Conservation (phyloP, 169 alveolate genomes). For the Cryptosporidium viatorum region DNA sequence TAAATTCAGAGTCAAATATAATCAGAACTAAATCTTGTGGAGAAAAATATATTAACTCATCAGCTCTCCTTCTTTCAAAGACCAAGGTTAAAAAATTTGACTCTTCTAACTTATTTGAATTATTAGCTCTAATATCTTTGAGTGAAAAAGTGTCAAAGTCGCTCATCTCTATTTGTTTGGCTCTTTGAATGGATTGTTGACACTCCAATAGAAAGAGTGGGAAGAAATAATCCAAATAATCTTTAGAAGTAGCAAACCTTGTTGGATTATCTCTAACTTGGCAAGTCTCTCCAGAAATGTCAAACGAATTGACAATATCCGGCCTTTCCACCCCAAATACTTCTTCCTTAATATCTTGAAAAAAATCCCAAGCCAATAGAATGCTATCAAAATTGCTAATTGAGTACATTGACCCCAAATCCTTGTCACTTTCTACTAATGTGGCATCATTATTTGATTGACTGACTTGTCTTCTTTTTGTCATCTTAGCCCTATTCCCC, state of each 20-base stretch:
- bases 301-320: conserved; percentile 15
- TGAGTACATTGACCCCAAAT: conserved; percentile 22
- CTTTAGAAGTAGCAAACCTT: conserved; percentile 22
- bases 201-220: conserved; percentile 65
- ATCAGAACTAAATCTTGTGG: conserved; percentile 60
- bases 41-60: conserved; percentile 26
- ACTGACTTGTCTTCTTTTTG: not conserved
- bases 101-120: conserved; percentile 5
- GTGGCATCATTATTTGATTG: not conserved
- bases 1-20: conserved; percentile 23
- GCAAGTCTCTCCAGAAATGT: conserved; percentile 29
- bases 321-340: conserved; percentile 4
- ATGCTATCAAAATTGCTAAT: conserved; percentile 50
- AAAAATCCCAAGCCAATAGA: conserved; percentile 63
- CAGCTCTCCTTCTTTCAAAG: conserved; percentile 6
- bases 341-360: conserved; percentile 63
- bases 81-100: conserved; percentile 16
- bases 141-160: conserved; percentile 37
- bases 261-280: conserved; percentile 36
- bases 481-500: not conserved
- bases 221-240: conserved; percentile 53
- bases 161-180: conserved; percentile 68
- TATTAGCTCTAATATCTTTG: conserved; percentile 2
- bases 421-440: conserved; percentile 2
- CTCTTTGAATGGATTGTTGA: conserved; percentile 71